These are phyloP conservation scores for Rubroboletus satanas DNA, from an alignment of 768 basidiomycete genomes.

Conservation along the genomic window DNA sequence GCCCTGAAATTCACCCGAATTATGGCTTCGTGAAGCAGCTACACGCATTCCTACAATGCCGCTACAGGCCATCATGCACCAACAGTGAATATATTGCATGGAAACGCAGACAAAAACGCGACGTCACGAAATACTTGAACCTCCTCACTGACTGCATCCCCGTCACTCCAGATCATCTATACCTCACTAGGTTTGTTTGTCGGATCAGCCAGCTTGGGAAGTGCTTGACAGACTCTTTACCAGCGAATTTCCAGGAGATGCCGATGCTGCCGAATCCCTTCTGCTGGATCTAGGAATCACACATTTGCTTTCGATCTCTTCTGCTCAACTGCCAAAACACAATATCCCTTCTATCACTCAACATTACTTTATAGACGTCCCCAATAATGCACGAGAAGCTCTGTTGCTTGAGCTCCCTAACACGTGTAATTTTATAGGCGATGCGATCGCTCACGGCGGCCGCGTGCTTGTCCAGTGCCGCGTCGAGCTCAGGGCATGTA, in stretches of 20 bases:
- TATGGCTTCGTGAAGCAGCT: slow-evolving; percentile 58
- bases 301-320: slow-evolving; percentile 52
- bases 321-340: slow-evolving; percentile 41
- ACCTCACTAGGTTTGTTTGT: slow-evolving; percentile 45
- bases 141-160: slow-evolving; percentile 48
- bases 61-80: slow-evolving; percentile 40
- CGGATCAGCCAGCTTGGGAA: neutral
- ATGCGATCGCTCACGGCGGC: slow-evolving; percentile 39
- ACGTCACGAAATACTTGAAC: slow-evolving; percentile 51
- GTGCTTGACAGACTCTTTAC: neutral
- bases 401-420: slow-evolving; percentile 45
- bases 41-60: slow-evolving; percentile 49
- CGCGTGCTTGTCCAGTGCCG: slow-evolving; percentile 52
- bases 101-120: slow-evolving; percentile 52
- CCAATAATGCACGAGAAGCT: slow-evolving; percentile 36
- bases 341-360: slow-evolving; percentile 30
- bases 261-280: slow-evolving; percentile 46
- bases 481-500: slow-evolving; percentile 52
- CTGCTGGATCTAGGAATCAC: slow-evolving; percentile 50
- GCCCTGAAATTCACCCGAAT: slow-evolving; percentile 38
- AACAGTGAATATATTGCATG: slow-evolving; percentile 51
- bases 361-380: slow-evolving; percentile 42
- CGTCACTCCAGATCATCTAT: slow-evolving; percentile 47
- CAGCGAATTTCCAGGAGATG: slow-evolving; percentile 57
- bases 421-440: slow-evolving; percentile 43